These are phyloP conservation scores for Skeletonema grethae DNA, from an alignment of 108 stramenopile species.

Conservation along the genomic window DNA sequence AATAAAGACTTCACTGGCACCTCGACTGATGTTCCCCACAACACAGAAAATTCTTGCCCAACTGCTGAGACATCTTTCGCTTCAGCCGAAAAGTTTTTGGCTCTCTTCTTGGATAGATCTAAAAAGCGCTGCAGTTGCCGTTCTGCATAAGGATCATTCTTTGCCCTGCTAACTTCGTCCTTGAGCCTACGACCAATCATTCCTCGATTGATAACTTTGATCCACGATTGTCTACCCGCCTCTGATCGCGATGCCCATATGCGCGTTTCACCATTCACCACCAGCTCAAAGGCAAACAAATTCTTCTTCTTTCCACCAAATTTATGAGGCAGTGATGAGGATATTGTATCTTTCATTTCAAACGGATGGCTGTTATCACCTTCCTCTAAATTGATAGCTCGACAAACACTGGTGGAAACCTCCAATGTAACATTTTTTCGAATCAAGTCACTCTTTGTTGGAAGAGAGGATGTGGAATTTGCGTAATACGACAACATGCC, in stretches of 20 bases:
- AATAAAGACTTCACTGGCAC: background rate
- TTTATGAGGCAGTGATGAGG: background rate
- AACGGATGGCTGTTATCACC: background rate
- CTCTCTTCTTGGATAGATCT: background rate
- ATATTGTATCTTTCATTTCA: background rate
- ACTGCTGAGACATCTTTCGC: background rate
- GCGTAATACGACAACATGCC: slow-evolving; percentile 1
- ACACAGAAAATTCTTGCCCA: background rate
- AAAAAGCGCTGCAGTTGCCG: background rate
- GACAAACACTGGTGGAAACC: background rate
- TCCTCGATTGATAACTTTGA: background rate
- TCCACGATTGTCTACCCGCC: background rate
- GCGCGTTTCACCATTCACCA: background rate
- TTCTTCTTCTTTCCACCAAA: background rate
- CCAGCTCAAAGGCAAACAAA: background rate
- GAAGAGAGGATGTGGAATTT: background rate
- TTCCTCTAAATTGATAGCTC: background rate
- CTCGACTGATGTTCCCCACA: background rate
- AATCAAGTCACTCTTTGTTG: background rate
- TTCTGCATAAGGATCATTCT: background rate
- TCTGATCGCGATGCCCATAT: background rate
- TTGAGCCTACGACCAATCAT: background rate
- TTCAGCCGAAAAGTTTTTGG: background rate
- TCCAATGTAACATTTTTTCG: background rate
- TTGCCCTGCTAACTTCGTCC: background rate